Percentiles rank a stretch among this genome's conserved stretches.
Evolutionary conservation across 805 yeast species (phyloP).

Genomic region (Metschnikowia matae): DNA sequence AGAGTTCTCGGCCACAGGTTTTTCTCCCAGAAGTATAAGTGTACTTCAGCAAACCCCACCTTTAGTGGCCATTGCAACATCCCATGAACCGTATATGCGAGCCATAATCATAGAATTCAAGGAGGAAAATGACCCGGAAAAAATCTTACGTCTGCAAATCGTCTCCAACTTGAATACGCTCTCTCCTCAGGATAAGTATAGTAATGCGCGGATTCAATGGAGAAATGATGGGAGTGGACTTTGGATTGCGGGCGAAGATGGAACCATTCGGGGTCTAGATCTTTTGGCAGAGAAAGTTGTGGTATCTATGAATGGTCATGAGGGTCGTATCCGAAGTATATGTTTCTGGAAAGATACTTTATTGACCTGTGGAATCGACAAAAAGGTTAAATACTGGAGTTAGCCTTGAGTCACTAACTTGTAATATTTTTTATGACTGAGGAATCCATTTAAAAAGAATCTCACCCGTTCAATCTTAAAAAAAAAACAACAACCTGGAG

Average conservation of each 20-base stretch:
- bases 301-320: conserved; percentile 33
- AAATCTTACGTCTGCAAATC: conserved; percentile 25
- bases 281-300: conserved; percentile 35
- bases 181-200: conserved; percentile 68
- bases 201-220: conserved; percentile 49
- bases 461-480: too few species aligned
- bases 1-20: conserved; percentile 61
- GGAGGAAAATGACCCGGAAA: conserved; percentile 10
- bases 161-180: conserved; percentile 37
- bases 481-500: too few species aligned
- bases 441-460: too few species aligned
- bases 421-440: too few species aligned
- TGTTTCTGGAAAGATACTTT: conserved; percentile 33
- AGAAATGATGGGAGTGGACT: conserved; percentile 44
- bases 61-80: conserved; percentile 60
- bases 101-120: conserved; percentile 53
- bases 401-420: too few species aligned
- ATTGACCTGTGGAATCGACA: conserved; percentile 48
- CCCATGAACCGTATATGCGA: conserved; percentile 76
- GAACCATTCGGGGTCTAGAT: conserved; percentile 57
- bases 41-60: conserved; percentile 18
- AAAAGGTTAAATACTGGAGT: conserved; percentile 7
- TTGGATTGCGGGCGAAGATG: conserved; percentile 72
- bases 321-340: conserved; percentile 47
- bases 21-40: conserved; percentile 51